A percentile compares a stretch with the other conserved stretches of the same genome.
Evolutionary conservation across 805 yeast genomes (phyloP).

Genomic region (Metschnikowia borealis): DNA sequence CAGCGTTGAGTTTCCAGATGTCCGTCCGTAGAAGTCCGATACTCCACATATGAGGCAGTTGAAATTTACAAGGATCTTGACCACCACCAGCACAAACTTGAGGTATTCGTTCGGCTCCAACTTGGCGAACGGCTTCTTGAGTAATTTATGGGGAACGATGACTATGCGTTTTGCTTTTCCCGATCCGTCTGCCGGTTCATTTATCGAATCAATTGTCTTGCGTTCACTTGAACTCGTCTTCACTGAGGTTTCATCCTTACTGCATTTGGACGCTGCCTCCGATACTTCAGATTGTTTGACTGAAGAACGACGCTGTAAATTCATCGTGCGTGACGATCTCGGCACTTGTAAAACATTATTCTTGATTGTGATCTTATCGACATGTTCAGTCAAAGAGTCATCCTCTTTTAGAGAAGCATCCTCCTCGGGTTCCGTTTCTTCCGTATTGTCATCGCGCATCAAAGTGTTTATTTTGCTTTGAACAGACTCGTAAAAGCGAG

Average conservation of each 20-base stretch:
- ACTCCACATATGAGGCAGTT: slow-evolving; percentile 18
- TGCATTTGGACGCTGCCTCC: neutral
- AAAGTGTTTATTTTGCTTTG: slow-evolving; percentile 31
- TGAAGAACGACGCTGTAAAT: slow-evolving; percentile 13
- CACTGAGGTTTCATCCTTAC: neutral
- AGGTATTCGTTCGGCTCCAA: slow-evolving; percentile 35
- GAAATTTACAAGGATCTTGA: slow-evolving; percentile 35
- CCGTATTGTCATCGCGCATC: slow-evolving; percentile 14
- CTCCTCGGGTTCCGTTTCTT: neutral
- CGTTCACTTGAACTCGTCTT: neutral
- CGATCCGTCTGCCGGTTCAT: neutral
- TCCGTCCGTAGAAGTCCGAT: neutral
- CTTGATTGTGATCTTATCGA: slow-evolving; percentile 14
- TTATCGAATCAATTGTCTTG: neutral
- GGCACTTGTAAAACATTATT: slow-evolving; percentile 15
- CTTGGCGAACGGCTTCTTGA: slow-evolving; percentile 37
- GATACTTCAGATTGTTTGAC: neutral
- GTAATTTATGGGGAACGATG: slow-evolving; percentile 40
- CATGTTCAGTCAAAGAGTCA: neutral
- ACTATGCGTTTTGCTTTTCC: slow-evolving; percentile 23
- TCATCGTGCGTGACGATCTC: slow-evolving; percentile 16
- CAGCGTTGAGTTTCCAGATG: neutral
- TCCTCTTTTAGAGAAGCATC: neutral
- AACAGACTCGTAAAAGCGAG: slow-evolving; percentile 26
- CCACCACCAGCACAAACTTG: slow-evolving; percentile 33